Conservation (phyloP, 2,329 filamentous ascomycete species). For the Rutstroemia sp. region DNA sequence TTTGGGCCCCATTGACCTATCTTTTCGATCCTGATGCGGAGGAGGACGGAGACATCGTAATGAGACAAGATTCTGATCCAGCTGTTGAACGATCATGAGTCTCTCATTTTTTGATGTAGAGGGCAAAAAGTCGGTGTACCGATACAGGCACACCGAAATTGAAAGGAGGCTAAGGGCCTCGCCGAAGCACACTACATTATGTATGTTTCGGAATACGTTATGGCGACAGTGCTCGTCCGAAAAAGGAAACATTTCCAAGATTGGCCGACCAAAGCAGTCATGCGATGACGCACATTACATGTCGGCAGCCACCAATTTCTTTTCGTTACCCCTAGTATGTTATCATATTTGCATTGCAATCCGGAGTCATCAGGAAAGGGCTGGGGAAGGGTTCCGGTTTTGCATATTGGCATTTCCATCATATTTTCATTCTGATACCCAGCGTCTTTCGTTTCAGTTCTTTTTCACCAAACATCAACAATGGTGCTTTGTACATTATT, state of each 20-base stretch:
- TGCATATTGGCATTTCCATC: constrained; percentile 3
- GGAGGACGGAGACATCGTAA: constrained; percentile 15
- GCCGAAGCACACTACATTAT: background rate
- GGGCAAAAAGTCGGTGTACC: background rate
- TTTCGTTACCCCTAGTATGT: background rate
- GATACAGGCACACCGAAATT: background rate
- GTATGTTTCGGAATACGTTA: constrained; percentile 5
- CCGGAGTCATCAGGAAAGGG: constrained; percentile 1
- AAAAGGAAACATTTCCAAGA: background rate
- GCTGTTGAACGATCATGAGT: background rate
- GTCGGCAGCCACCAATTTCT: background rate
- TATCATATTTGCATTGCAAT: constrained; percentile 4
- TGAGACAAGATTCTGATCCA: background rate
- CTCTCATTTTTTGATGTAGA: background rate
- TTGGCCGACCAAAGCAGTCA: background rate
- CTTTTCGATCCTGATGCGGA: constrained; percentile 26
- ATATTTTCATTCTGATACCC: constrained; percentile 7
- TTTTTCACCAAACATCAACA: constrained; percentile 1
- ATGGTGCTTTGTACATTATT: constrained; percentile 2
- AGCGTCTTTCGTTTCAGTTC: constrained; percentile 5
- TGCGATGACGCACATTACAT: background rate
- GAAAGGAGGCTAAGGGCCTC: background rate
- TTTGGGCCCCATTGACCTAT: constrained; percentile 77
- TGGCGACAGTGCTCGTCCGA: background rate
- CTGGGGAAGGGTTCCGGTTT: background rate